Evolutionary conservation across 352 stramenopile genomes (phyloP), one percentile per base, ranked within the genome.

Genomic region (Plasmopara muralis): DNA sequence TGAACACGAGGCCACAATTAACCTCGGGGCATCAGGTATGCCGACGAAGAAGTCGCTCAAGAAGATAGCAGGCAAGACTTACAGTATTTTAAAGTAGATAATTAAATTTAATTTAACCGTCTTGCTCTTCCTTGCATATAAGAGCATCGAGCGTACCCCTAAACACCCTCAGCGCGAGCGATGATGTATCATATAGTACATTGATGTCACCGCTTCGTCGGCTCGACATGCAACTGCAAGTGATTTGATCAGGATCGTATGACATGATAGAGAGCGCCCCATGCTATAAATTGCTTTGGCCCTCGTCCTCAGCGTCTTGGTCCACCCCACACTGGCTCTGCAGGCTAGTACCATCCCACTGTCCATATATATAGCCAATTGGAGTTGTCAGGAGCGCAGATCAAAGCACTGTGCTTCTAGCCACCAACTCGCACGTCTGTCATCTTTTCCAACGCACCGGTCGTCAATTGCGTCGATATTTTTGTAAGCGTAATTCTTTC

Each of bases 401-500:
- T 16, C 28, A 63, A 62, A 55, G 57, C 47, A 47, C 47, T 47
- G 46, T 50, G 34, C 55, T 59, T 62, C 60, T 46, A 60, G 57
- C 57, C 57, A 64, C 44, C 31, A 43, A 65, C 57, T 60, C 35
- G 25, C 25, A 31, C 37, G 42, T 50, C 18, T 55, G 31, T 25
- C 42, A 54, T 50, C 47, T 41, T 58, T 29, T 42, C 49, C 50
- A 39, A 38, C 35, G 43, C 49, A 55, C 14, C 30, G 5, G 38
- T 68, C 38, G 60, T 50, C 31, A 25, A 16, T 35, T 43, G 18
- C 47, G 50, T 54, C 50, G 41, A 40, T 61, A 64, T 64, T 60
- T 50, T 57, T 57, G 20, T 49, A 60, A 64, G 55, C 50, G 47
- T 47, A 62, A 42, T 58, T 62, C n/a, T 52, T 59, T 30, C 47